Conservation (phyloP, 331 rosid species). For the Malus hybrid region DNA sequence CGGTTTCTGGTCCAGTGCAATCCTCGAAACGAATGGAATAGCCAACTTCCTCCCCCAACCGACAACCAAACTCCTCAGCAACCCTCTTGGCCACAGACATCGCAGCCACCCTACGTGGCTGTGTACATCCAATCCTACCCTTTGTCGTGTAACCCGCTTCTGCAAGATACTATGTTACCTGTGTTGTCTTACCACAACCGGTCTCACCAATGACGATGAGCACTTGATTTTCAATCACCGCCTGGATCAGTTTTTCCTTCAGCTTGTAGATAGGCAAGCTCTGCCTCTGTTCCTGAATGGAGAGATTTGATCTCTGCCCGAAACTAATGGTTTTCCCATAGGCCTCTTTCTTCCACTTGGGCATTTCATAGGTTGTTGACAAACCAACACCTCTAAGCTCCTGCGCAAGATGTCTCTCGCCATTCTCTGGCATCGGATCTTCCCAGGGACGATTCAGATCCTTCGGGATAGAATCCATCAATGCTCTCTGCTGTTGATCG, state of each 20-base stretch:
- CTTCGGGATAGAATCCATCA: conserved; percentile 94
- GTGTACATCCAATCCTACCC: conserved; percentile 93
- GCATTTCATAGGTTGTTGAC: conserved; percentile 79
- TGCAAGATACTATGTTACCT: conserved; percentile 87
- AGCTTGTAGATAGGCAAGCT: conserved; percentile 73
- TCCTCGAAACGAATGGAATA: conserved; percentile 94
- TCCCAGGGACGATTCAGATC: conserved; percentile 99
- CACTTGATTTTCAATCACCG: conserved; percentile 77
- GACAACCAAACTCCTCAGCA: conserved; percentile 90
- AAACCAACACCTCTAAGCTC: conserved; percentile 91
- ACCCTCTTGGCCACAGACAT: conserved; percentile 95
- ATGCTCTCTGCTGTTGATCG: conserved; percentile 72
- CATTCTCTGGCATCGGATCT: conserved; percentile 91
- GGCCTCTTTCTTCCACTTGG: conserved; percentile 94
- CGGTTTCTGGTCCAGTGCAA: conserved; percentile 88
- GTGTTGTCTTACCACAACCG: conserved; percentile 94
- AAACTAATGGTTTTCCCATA: conserved; percentile 73
- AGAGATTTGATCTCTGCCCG: conserved; percentile 85
- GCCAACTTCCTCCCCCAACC: conserved; percentile 92
- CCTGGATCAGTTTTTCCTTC: conserved; percentile 61
- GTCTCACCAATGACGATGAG: conserved; percentile 94
- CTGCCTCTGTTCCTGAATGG: conserved; percentile 80
- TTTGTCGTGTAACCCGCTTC: conserved; percentile 81
- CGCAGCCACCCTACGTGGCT: conserved; percentile 95
- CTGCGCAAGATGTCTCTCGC: conserved; percentile 94